These are phyloP conservation scores for Neofusicoccum cordaticola DNA, from an alignment of 2,329 filamentous ascomycete species.

Conservation along the genomic window DNA sequence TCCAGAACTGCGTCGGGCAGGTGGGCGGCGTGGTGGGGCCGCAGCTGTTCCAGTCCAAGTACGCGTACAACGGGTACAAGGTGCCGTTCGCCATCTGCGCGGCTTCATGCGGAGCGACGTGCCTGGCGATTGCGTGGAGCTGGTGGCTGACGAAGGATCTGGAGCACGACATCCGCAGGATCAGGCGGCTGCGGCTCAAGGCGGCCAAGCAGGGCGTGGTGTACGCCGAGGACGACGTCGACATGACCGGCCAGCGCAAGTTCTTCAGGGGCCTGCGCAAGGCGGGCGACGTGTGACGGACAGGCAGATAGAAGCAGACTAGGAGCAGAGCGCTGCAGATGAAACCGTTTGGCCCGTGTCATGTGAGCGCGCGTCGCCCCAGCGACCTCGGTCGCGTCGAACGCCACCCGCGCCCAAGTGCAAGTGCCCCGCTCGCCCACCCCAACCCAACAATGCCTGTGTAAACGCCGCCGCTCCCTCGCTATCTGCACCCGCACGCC, in stretches of 20 bases:
- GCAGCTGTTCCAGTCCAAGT: slow-evolving; percentile 45
- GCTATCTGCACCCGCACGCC: neutral
- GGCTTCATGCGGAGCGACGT: slow-evolving; percentile 26
- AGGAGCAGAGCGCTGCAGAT: too few relatives aligned
- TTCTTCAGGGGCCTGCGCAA: neutral
- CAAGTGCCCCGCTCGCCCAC: too few relatives aligned
- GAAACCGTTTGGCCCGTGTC: neutral
- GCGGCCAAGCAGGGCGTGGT: slow-evolving; percentile 22
- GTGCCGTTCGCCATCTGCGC: slow-evolving; percentile 39
- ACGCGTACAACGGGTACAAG: slow-evolving; percentile 43
- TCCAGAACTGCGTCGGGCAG: slow-evolving; percentile 45
- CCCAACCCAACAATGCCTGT: too few relatives aligned
- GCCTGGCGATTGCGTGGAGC: slow-evolving; percentile 39
- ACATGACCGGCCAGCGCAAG: neutral
- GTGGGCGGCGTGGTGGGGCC: slow-evolving; percentile 47
- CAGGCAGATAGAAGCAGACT: neutral
- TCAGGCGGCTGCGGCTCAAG: slow-evolving; percentile 22
- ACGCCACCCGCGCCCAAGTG: too few relatives aligned
- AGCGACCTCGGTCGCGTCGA: too few relatives aligned
- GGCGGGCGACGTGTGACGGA: neutral
- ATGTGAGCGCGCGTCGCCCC: neutral
- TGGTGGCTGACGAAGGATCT: slow-evolving; percentile 44
- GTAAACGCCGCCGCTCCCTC: neutral
- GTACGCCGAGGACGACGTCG: slow-evolving; percentile 14
- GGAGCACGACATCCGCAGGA: slow-evolving; percentile 38